A percentile compares a stretch with the other conserved stretches of the same genome.
Conservation (phyloP, 179 eudicot species). For the Spergularia azorica region DNA sequence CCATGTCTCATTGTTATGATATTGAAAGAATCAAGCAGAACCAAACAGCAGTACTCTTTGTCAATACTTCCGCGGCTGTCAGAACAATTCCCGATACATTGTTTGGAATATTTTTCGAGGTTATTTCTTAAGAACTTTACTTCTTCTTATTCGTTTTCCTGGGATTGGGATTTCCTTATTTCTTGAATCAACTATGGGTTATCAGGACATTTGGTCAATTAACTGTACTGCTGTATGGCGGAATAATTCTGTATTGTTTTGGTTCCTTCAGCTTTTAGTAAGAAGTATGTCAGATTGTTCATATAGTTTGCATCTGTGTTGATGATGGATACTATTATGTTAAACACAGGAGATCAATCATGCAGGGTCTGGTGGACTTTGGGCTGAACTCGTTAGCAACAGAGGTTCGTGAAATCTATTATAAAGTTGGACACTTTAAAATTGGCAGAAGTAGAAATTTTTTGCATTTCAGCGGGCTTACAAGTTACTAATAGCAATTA, state of each 20-base stretch:
- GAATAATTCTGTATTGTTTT: background rate
- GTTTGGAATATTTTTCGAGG: slow-evolving; percentile 86
- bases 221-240: background rate
- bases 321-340: slow-evolving; percentile 2
- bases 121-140: slow-evolving; percentile 23
- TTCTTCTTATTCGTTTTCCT: background rate
- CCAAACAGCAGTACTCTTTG: slow-evolving; percentile 50
- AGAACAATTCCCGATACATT: slow-evolving; percentile 57
- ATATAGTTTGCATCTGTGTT: background rate
- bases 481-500: background rate
- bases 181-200: background rate
- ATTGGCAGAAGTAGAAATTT: background rate
- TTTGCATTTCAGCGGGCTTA: background rate
- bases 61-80: slow-evolving; percentile 52
- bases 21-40: slow-evolving; percentile 39
- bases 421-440: background rate
- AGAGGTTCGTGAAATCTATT: slow-evolving; percentile 40
- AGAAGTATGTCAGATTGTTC: background rate
- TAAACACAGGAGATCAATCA: slow-evolving; percentile 88
- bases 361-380: slow-evolving; percentile 97
- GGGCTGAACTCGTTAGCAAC: slow-evolving; percentile 96
- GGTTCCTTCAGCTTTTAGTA: background rate
- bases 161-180: background rate
- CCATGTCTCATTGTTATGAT: slow-evolving; percentile 42
- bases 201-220: background rate